Evolutionary conservation across 2,329 filamentous ascomycete species (phyloP).

Genomic region (Colletotrichum siamense): DNA sequence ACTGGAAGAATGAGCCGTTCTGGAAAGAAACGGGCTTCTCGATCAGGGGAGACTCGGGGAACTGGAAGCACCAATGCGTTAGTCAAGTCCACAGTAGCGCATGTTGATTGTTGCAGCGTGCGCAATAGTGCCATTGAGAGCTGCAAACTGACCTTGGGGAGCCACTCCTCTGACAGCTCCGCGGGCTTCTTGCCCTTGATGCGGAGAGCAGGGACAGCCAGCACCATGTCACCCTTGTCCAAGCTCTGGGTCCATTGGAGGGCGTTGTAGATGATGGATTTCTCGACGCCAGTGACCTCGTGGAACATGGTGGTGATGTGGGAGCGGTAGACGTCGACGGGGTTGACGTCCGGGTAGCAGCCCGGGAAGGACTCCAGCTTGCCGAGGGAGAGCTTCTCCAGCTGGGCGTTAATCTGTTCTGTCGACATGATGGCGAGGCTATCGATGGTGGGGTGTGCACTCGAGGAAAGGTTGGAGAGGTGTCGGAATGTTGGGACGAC

Average conservation of each 20-base stretch:
- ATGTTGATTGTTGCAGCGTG: background rate
- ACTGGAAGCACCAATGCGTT: constrained; percentile 47
- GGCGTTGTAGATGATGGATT: constrained; percentile 73
- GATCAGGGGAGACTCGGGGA: constrained; percentile 76
- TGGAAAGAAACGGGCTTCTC: constrained; percentile 67
- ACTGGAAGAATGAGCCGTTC: constrained; percentile 72
- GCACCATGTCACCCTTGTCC: constrained; percentile 82
- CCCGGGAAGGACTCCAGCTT: constrained; percentile 53
- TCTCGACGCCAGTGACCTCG: constrained; percentile 73
- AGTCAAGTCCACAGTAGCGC: background rate
- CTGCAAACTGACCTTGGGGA: constrained; percentile 53
- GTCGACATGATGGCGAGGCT: constrained; percentile 27
- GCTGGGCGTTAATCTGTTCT: constrained; percentile 34
- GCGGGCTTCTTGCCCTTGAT: constrained; percentile 74
- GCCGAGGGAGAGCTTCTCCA: constrained; percentile 39
- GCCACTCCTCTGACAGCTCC: constrained; percentile 67
- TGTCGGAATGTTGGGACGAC: constrained; percentile 3
- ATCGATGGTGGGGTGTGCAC: background rate
- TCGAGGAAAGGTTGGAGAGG: background rate
- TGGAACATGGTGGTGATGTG: constrained; percentile 75
- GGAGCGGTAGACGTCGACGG: constrained; percentile 79
- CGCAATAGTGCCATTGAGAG: background rate
- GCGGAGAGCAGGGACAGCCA: constrained; percentile 81
- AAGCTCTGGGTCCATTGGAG: constrained; percentile 80
- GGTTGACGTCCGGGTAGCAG: constrained; percentile 73